Evolutionary conservation across 441 rosid species (phyloP), one percentile per base, ranked within the genome.

Genomic region (Geranium incanum): DNA sequence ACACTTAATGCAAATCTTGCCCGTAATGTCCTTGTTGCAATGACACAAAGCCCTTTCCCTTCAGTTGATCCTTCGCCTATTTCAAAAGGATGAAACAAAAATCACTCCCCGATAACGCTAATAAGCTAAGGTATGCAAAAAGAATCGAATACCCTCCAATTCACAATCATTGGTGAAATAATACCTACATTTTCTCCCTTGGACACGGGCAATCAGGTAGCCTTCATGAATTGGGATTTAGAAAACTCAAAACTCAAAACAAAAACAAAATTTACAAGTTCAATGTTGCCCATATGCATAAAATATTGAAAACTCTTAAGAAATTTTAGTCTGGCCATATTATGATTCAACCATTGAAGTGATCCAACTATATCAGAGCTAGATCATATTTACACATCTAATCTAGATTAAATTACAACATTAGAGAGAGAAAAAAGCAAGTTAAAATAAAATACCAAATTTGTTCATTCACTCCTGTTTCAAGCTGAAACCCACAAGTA

Each of bases 1-100:
- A 83, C 97, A 94, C 71, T 94, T 94, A 70, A 94, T 90, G 66
- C 94, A 87, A 72, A 92, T 86, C 77, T 84, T 90, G 74, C 97
- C 97, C 0, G 94, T 87, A 72, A 94, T 84, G 72, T 92, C 97
- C 82, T 94, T 94, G 33, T 28, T 28, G 3, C 33, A 28, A 84
- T 92, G 97, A 80, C 89, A 94, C 21, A 83, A 72, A 69, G 92
- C 87, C 82, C 81, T 75, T 93, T 92, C 80, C 97, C 94, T 43
- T 92, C 97, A 68, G 83, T 69, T 0, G 83, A 43, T 77, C 95
- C 97, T 84, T 82, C 86, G 82, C 91, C 97, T 92, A 79, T 65
- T 39, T 75, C 74, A 69, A 33, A 67, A 57, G 52, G 52, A 52
- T 4, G 36, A 13, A 71, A 60, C 6, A 23, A 65, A 65, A 21